A percentile compares a stretch with the other conserved stretches of the same genome.
phyloP scores from a whole-genome alignment of 306 rosid species.

The Trichosanthes truncata region DNA sequence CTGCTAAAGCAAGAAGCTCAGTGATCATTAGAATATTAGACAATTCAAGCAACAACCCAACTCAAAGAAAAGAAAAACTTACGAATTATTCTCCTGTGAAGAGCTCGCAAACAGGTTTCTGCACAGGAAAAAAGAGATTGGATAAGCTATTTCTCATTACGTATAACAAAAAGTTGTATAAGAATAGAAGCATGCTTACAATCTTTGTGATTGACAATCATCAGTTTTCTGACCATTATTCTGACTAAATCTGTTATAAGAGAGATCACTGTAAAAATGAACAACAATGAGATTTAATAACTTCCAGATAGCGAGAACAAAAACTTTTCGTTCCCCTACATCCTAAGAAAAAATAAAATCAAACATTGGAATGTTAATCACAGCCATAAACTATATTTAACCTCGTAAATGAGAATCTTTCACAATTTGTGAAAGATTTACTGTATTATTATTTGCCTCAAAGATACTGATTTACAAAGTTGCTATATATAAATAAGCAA shows the following conservation, averaged over 20 bases:
- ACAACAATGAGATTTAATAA: not conserved
- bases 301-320: not conserved
- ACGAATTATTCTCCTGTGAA: constrained; percentile 24
- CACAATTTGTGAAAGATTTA: too few species aligned
- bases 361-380: not conserved
- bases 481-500: too few species aligned
- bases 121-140: not conserved
- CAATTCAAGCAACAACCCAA: not conserved
- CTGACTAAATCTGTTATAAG: constrained; percentile 35
- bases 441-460: too few species aligned
- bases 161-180: not conserved
- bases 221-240: not conserved
- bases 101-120: constrained; percentile 51
- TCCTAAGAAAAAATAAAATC: not conserved
- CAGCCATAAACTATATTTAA: too few species aligned
- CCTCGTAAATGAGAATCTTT: too few species aligned
- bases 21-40: not conserved
- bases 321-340: not conserved
- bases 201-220: not conserved
- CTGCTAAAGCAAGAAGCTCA: constrained; percentile 14
- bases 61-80: constrained; percentile 13
- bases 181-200: not conserved
- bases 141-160: not conserved
- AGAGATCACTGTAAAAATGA: constrained; percentile 30
- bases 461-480: too few species aligned